Base-by-base conservation (phyloP, 768 basidiomycete species). In the Mycena haematopus region DNA sequence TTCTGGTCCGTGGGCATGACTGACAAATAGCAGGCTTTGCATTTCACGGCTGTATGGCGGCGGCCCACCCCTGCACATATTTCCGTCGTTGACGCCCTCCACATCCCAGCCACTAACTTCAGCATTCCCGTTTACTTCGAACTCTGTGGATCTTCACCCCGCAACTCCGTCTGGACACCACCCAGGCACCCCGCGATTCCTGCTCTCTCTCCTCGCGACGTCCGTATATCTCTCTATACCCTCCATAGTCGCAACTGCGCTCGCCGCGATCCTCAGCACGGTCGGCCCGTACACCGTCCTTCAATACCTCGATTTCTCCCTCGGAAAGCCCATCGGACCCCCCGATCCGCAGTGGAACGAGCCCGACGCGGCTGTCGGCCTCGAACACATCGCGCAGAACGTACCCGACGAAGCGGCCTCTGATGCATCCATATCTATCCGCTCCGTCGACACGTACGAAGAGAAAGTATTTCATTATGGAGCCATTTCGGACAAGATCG, bases 401-500 rank as follows among this genome's bases (percentile, higher is more conserved):
- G 65, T 83, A 15, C 75, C 76, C 33, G 74, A 81, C n/a, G 78
- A 79, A 31, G 47, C 52, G 22, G 42, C 61, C 15, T 65, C 62
- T 38, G 56, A 22, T 51, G 57, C 54, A 9, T 60, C 63, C 25
- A 25, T n/a, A n/a, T n/a, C n/a, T n/a, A n/a, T 62, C 10, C 62
- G 29, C 60, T 68, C 62, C 14, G 46, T 55, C n/a, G 59, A 56
- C 36, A 62, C 45, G 22, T 58, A 54, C 19, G 58, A 72, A 36
- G 71, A 71, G 15, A 80, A 82, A 2, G 77, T 77, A 35, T 91
- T 87, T 68, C 83, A 87, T 70, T 96, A 97, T 69, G 95, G 95
- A n/a, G 82, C 86, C n/a, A 81, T 95, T 11, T 91, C 91, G 0
- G 87, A 94, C 75, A 96, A 93, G 77, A 92, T 97, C 58, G 95